phyloP scores from a whole-genome alignment of 768 basidiomycete species.

The Imleria badia region DNA sequence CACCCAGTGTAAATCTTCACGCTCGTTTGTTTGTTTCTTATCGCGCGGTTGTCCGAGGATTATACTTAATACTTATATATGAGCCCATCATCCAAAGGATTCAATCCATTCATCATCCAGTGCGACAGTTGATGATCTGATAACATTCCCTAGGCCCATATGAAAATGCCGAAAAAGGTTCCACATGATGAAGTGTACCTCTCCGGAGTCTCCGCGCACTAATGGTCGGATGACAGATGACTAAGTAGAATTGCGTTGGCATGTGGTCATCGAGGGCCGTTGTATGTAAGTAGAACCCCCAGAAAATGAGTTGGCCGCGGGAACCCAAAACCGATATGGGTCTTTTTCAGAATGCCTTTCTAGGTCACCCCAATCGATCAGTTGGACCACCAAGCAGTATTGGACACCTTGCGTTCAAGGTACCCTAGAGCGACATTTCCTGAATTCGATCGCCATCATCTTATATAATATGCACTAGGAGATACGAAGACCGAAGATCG shows the following conservation, averaged over 20 bases:
- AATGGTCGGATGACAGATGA: conserved; percentile 1
- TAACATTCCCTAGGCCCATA: neutral
- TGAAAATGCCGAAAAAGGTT: neutral
- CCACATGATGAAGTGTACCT: neutral
- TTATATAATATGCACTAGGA: neutral
- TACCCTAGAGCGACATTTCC: neutral
- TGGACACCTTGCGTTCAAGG: too few relatives aligned
- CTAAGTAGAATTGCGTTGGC: neutral
- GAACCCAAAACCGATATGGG: neutral
- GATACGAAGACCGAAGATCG: neutral
- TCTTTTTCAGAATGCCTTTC: neutral
- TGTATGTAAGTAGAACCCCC: neutral
- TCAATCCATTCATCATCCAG: too few relatives aligned
- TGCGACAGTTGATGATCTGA: too few relatives aligned
- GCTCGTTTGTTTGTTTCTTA: neutral
- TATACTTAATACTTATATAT: too few relatives aligned
- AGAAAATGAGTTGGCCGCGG: too few relatives aligned
- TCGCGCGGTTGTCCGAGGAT: neutral
- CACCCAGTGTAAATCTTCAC: neutral
- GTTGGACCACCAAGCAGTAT: too few relatives aligned
- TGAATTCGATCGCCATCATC: neutral
- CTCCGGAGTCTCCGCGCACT: neutral
- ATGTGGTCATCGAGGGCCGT: neutral
- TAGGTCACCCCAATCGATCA: neutral
- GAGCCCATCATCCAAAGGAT: neutral